Conservation (phyloP, 768 basidiomycete species). For the Tulasnella sp. region DNA sequence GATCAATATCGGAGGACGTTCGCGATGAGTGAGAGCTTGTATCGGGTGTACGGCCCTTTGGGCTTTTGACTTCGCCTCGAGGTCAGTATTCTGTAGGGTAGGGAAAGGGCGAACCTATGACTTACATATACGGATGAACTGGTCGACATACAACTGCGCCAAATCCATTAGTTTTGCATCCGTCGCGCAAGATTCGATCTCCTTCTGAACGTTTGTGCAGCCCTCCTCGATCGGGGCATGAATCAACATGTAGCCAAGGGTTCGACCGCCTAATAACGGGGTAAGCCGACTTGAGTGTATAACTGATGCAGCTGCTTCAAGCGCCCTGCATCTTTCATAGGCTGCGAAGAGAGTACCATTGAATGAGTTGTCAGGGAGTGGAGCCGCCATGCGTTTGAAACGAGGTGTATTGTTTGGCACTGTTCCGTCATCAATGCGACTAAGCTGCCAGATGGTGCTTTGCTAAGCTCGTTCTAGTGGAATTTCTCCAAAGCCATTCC, state of each 20-base stretch:
- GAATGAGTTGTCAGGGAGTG: too few relatives aligned
- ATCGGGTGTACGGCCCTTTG: conserved; percentile 22
- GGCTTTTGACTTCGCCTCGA: conserved; percentile 16
- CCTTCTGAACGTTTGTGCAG: background rate
- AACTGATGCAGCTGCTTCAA: too few relatives aligned
- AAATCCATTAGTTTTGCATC: background rate
- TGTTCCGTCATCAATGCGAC: too few relatives aligned
- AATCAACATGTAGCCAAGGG: conserved; percentile 1
- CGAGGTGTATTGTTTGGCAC: too few relatives aligned
- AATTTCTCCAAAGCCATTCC: too few relatives aligned
- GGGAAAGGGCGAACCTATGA: background rate
- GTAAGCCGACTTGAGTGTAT: too few relatives aligned
- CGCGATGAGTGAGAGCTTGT: conserved; percentile 18
- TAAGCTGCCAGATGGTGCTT: too few relatives aligned
- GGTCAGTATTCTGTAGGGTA: background rate
- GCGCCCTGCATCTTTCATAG: too few relatives aligned
- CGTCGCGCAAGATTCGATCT: background rate
- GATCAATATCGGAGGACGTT: conserved; percentile 19
- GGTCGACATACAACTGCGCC: background rate
- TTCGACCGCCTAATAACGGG: too few relatives aligned
- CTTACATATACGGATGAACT: background rate
- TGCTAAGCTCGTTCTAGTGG: too few relatives aligned
- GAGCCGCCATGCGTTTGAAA: too few relatives aligned
- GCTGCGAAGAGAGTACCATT: too few relatives aligned
- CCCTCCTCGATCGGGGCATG: background rate